These are phyloP conservation scores for Olyra latifolia DNA, from an alignment of 176 grass and related monocot genomes.

Conservation along the genomic window DNA sequence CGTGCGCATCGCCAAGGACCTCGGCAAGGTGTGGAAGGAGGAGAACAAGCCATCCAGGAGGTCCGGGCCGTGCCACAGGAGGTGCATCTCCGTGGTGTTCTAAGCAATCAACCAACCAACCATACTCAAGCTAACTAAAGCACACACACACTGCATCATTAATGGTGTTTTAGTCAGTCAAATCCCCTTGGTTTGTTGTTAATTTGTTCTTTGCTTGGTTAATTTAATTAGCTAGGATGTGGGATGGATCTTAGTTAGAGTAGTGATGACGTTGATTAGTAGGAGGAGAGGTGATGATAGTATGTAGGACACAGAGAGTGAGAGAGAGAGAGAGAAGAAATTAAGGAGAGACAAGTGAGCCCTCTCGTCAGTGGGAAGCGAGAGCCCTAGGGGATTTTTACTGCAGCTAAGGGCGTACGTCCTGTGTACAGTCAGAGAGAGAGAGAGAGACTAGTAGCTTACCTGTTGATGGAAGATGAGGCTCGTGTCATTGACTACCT, in stretches of 20 bases:
- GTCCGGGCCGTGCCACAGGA: conserved; percentile 63
- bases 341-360: conserved; percentile 27
- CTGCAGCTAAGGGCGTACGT: conserved; percentile 48
- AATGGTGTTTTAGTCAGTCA: conserved; percentile 20
- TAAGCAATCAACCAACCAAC: background rate
- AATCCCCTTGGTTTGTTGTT: conserved; percentile 50
- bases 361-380: conserved; percentile 50
- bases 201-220: conserved; percentile 36
- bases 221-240: background rate
- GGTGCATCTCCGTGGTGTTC: conserved; percentile 75
- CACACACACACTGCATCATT: background rate
- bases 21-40: conserved; percentile 70
- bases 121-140: conserved; percentile 17
- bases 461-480: conserved; percentile 49
- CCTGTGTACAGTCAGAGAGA: conserved; percentile 44
- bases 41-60: conserved; percentile 69
- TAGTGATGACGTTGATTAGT: background rate
- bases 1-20: conserved; percentile 63
- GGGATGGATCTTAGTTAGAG: background rate
- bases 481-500: conserved; percentile 40
- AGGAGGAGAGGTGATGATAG: background rate
- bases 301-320: background rate
- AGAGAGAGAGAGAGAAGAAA: background rate
- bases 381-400: conserved; percentile 61
- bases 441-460: conserved; percentile 10